Evolutionary conservation across 371 early-diverging fungal species (phyloP), one percentile per base, ranked within the genome.

Genomic region (Mortierella sp.): DNA sequence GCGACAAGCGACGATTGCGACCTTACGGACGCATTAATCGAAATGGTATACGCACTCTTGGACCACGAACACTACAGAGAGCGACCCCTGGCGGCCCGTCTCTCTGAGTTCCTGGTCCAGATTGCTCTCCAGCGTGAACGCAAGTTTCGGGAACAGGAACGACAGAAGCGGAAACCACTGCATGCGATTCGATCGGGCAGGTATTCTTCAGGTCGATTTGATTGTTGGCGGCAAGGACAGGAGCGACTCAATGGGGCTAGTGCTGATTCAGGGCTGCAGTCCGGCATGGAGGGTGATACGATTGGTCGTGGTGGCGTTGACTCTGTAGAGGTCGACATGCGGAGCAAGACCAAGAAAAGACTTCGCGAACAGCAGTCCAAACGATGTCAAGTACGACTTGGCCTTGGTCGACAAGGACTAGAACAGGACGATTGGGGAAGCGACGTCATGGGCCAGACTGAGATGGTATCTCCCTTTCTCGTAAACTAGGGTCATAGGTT

Each of bases 31-130:
- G 34, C 68, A 38, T 38, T 65, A 24, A 38, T 65, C 9, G 68
- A 65, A 24, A 65, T 65, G 68, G 34, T 65, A 2, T 65, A 65
- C 21, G 68, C 68, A 24, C 68, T 65, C 42, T 34, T 65, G 68
- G 68, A 65, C 34, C 68, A 65, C 11, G 68, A 65, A 5, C 42
- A 65, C 2, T 65, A 65, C 68, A 65, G 11, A 19, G 38, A 38
- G 34, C 68, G 68, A 38, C 68, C 68, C 19, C 21, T 65, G 68
- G 68, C 68, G 24, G 38, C 38, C 38, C 24, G 34, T 3, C 38
- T 65, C 7, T 65, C 68, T 24, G 68, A 65, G 42, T 65, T 65
- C 21, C 10, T 65, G 24, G 68, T 65, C 2, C 21, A 65, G 24
- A 19, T 38, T 21, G 68, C 68, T 38, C 68, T 65, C 0, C 68